Conservation (phyloP, 164 flowering plant genomes). For the Chimonanthus praecox region DNA sequence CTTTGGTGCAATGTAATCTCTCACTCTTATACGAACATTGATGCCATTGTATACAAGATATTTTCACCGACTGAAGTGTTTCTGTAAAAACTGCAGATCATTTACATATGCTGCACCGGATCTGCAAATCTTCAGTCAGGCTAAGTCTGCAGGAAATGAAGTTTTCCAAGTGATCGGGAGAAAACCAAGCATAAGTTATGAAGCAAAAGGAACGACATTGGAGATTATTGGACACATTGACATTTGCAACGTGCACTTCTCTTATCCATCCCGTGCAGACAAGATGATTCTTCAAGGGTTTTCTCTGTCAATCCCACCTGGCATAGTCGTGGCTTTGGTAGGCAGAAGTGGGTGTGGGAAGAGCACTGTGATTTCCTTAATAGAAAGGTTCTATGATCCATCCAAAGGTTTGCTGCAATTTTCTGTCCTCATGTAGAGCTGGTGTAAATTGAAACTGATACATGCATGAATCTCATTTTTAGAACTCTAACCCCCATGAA, state of each 20-base stretch:
- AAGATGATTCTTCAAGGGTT: conserved; percentile 47
- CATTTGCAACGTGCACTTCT: conserved; percentile 36
- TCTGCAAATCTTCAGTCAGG: conserved; percentile 58
- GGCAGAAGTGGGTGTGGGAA: conserved; percentile 80
- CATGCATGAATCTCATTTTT: background rate
- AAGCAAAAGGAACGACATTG: conserved; percentile 26
- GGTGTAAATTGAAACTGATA: background rate
- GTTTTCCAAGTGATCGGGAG: conserved; percentile 52
- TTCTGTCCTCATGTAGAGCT: background rate
- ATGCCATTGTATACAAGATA: background rate
- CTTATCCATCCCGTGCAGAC: conserved; percentile 59
- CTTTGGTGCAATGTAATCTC: conserved; percentile 61
- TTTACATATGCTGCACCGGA: conserved; percentile 70
- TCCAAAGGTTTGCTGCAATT: conserved; percentile 29
- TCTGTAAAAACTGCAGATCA: conserved; percentile 37
- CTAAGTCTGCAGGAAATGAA: conserved; percentile 60
- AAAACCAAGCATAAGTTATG: conserved; percentile 31
- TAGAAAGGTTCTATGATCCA: conserved; percentile 63
- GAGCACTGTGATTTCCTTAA: conserved; percentile 58
- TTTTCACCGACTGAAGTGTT: background rate
- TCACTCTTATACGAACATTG: background rate
- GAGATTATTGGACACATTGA: conserved; percentile 40
- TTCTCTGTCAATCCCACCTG: conserved; percentile 58
- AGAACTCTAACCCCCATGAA: no score
- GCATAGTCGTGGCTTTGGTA: conserved; percentile 63